Percentiles rank a stretch among this genome's conserved stretches.
These are phyloP conservation scores for Massarina eburnea DNA, from an alignment of 2,329 filamentous ascomycete species.

Conservation along the genomic window DNA sequence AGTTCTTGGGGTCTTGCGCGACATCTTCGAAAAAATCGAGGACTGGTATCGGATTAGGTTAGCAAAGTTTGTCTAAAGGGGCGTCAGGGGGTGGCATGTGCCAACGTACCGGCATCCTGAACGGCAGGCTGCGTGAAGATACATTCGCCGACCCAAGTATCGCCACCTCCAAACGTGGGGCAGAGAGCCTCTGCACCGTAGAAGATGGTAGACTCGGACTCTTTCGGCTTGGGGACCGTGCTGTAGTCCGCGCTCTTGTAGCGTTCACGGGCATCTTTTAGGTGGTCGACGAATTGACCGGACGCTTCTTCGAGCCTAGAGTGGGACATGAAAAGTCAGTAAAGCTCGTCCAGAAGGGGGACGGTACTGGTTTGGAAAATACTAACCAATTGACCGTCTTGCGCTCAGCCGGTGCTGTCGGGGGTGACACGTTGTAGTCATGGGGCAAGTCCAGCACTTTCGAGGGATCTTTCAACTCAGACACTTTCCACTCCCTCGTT, in stretches of 20 bases:
- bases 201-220: not conserved
- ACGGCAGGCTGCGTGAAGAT: conserved; percentile 58
- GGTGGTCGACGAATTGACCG: not conserved
- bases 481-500: conserved; percentile 36
- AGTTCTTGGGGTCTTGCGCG: conserved; percentile 46
- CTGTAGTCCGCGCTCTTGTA: not conserved
- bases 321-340: not conserved
- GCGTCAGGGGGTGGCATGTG: no score
- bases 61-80: not conserved
- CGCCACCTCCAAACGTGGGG: conserved; percentile 65
- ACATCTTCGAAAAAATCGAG: conserved; percentile 65
- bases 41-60: conserved; percentile 40
- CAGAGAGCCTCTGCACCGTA: conserved; percentile 36
- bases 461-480: conserved; percentile 11
- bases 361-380: no score
- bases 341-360: not conserved
- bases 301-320: not conserved
- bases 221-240: not conserved
- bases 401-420: no score
- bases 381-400: no score
- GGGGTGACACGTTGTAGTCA: conserved; percentile 12
- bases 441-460: conserved; percentile 29
- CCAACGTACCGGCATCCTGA: conserved; percentile 38
- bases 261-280: not conserved
- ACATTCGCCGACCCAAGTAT: conserved; percentile 60